Conservation (phyloP, 306 rosid species). For the Castanea mollissima region DNA sequence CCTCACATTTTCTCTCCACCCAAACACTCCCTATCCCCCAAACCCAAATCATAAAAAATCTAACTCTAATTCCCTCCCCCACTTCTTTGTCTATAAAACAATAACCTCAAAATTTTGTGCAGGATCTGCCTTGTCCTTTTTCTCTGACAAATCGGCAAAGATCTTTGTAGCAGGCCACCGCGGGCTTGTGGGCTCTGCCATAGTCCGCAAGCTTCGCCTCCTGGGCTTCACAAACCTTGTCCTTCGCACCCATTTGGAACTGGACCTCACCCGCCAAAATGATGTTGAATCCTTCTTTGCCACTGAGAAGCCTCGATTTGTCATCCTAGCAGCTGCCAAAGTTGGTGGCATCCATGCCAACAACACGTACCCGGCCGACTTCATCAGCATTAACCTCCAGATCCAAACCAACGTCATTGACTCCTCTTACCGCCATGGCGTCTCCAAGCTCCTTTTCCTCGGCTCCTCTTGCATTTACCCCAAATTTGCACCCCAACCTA, state of each 20-base stretch:
- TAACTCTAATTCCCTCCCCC: background rate
- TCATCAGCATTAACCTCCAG: slow-evolving; percentile 84
- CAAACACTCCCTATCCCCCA: background rate
- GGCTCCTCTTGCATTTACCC: slow-evolving; percentile 97
- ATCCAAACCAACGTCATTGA: slow-evolving; percentile 88
- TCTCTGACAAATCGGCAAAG: slow-evolving; percentile 70
- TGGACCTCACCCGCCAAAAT: slow-evolving; percentile 80
- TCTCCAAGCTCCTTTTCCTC: slow-evolving; percentile 70
- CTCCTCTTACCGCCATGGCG: slow-evolving; percentile 65
- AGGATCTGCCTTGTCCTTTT: slow-evolving; percentile 48
- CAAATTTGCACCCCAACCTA: slow-evolving; percentile 94
- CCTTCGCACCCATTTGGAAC: slow-evolving; percentile 69
- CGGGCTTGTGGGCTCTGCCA: slow-evolving; percentile 93
- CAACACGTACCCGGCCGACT: slow-evolving; percentile 89
- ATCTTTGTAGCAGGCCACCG: slow-evolving; percentile 94
- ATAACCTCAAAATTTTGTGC: background rate
- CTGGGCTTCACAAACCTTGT: slow-evolving; percentile 70
- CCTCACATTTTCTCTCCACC: slow-evolving; percentile 11
- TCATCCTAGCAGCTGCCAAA: slow-evolving; percentile 91
- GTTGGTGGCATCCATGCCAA: slow-evolving; percentile 98
- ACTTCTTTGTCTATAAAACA: background rate
- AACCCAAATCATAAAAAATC: slow-evolving; percentile 16
- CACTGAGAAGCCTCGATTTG: slow-evolving; percentile 66
- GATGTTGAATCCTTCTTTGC: slow-evolving; percentile 89
- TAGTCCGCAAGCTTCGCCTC: slow-evolving; percentile 66